Evolutionary conservation across 2,329 filamentous ascomycete species (phyloP), one percentile per base, ranked within the genome.

Genomic region (Pestalotiopsis sp.): DNA sequence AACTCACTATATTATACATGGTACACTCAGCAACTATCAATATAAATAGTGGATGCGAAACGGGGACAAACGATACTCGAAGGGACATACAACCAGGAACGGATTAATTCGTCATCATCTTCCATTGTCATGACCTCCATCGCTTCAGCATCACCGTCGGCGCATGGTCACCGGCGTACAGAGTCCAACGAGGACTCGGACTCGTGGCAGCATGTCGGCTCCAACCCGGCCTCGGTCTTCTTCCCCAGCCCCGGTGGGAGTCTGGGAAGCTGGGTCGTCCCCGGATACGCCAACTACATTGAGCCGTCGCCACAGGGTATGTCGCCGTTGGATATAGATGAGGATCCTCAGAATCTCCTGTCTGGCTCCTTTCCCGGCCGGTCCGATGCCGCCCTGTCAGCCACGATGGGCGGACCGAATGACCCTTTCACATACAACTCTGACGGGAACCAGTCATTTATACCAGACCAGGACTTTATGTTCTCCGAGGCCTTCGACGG

Each of bases 201-300:
- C 57, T 79, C 75, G 31, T 73, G 73, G 77, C 76, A 79, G 65
- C 74, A 77, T 74, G 72, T 78, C 72, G 74, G 76, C 31, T 75
- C 74, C 25, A 76, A 75, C 59, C 75, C 77, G 13, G 72, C 76
- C n/a, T 75, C 77, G 27, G 74, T 75, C 66, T 82, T 80, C 20
- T 77, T 85, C 20, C 81, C 83, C 31, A 87, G 86, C 70, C 86
- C 87, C 12, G 86, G 82, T 70, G 20, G 83, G 14, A 88, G 86
- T 69, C 75, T 88, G 72, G 82, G 81, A 49, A 86, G 86, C 25
- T 89, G 83, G 77, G 81, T 80, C 13, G 76, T 88, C 58, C 76
- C 88, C 61, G 80, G 82, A 38, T 81, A 82, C 70, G 70, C 76
- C 23, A 73, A 73, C 65, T 75, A 79, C 49, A 68, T 79, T 13